Percentiles rank a stretch among this genome's conserved stretches.
These are phyloP conservation scores for Onygena corvina DNA, from an alignment of 2,329 filamentous ascomycete species.

Conservation along the genomic window DNA sequence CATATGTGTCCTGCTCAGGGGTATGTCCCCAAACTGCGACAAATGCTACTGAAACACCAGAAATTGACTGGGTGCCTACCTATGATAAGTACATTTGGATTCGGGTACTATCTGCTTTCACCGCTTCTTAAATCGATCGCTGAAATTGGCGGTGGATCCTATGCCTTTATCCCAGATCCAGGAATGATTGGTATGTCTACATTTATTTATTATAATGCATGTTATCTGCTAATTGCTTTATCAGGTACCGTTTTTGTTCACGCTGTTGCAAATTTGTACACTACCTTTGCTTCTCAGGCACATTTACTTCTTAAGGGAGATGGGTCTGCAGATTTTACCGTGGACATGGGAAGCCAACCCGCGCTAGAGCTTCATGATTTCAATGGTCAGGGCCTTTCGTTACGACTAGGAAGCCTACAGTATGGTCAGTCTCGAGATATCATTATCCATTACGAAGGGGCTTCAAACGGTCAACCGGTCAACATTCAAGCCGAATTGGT, in stretches of 20 bases:
- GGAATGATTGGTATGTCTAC: slow-evolving; percentile 41
- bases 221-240: neutral
- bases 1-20: slow-evolving; percentile 42
- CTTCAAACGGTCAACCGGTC: slow-evolving; percentile 11
- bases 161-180: slow-evolving; percentile 50
- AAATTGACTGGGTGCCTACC: slow-evolving; percentile 28
- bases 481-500: slow-evolving; percentile 21
- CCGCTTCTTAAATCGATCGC: slow-evolving; percentile 49
- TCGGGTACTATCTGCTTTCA: slow-evolving; percentile 40
- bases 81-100: slow-evolving; percentile 42
- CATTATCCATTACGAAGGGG: slow-evolving; percentile 31
- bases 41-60: slow-evolving; percentile 26
- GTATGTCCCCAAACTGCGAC: slow-evolving; percentile 43
- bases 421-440: slow-evolving; percentile 51
- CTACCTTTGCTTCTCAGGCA: slow-evolving; percentile 44
- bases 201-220: slow-evolving; percentile 10
- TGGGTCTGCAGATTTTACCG: slow-evolving; percentile 14
- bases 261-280: slow-evolving; percentile 49
- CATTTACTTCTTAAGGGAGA: slow-evolving; percentile 29
- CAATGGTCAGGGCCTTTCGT: slow-evolving; percentile 13
- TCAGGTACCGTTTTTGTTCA: slow-evolving; percentile 48
- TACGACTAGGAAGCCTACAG: slow-evolving; percentile 40
- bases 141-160: slow-evolving; percentile 46
- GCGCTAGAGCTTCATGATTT: slow-evolving; percentile 32
- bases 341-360: slow-evolving; percentile 19